Evolutionary conservation across 2,329 filamentous ascomycete species (phyloP), one percentile per base, ranked within the genome.

Genomic region (Aspergillus udagawae): DNA sequence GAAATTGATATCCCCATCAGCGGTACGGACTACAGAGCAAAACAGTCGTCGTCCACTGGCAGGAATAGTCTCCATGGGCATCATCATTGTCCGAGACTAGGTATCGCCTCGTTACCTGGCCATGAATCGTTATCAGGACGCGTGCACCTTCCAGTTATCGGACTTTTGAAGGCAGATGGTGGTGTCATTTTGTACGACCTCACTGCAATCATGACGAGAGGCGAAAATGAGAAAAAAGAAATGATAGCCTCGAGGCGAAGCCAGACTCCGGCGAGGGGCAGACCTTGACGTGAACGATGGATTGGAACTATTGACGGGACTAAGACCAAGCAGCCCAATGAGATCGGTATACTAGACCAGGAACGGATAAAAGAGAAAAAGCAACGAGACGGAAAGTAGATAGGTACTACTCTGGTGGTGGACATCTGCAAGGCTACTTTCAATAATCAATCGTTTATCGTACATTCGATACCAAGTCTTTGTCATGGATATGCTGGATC

Each of bases 261-360:
- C 23, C 51, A 14, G 41, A 49, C 23, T 41, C n/a, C 44, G 20
- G 54, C 44, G 56, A 63, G 57, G 60, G 51, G 57, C 55, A 55
- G 42, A 59, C 7, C n/a, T 47, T 47, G 44, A 25, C 44, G 10
- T 38, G 21, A 56, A 57, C 42, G 52, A 51, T 23, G 21, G 21
- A 41, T 38, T 38, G 44, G 21, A 27, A 63, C 62, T 64, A 64
- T 63, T 64, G 61, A 56, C 54, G 57, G 59, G 56, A 59, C 50
- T 51, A 45, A 32, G 45, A 49, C 48, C 25, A 51, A 51, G 35
- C 51, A 58, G 42, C 25, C 62, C 62, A 63, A 63, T 64, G 49
- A 58, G 49, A 56, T 42, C 29, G 49, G 51, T 51, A 51, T 49
- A 45, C 52, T 49, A 23, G 28, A 41, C 28, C 45, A 29, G 52